Percentiles rank a stretch among this genome's conserved stretches.
phyloP scores from a whole-genome alignment of 495 filamentous ascomycete genomes.

The Daldinia vernicosa region DNA sequence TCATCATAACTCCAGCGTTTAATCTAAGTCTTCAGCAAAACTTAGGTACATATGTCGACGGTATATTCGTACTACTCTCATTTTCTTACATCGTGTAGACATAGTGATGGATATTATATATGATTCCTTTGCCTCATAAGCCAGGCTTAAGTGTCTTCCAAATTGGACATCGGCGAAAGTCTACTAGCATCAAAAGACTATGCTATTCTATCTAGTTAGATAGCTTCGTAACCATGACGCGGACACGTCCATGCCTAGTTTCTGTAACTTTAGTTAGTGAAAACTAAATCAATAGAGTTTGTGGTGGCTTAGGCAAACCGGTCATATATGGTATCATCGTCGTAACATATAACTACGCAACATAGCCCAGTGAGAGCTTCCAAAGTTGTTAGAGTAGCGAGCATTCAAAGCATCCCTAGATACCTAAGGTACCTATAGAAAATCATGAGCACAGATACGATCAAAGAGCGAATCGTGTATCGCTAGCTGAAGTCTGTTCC shows the following conservation, averaged over 20 bases:
- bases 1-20: not conserved
- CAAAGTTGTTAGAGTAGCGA: not conserved
- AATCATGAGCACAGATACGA: not conserved
- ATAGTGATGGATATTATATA: not conserved
- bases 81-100: not conserved
- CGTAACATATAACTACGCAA: not conserved
- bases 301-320: too few relatives aligned
- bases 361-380: not conserved
- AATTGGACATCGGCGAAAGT: not conserved
- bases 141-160: not conserved
- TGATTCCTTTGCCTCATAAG: not conserved
- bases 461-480: not conserved
- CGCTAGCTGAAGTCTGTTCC: not conserved
- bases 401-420: not conserved
- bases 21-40: not conserved
- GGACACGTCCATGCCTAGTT: too few relatives aligned
- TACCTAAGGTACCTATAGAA: not conserved
- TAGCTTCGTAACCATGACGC: too few relatives aligned
- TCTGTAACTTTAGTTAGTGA: too few relatives aligned
- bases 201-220: too few relatives aligned
- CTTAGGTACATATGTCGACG: not conserved
- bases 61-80: not conserved
- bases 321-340: too few relatives aligned
- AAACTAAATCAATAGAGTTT: too few relatives aligned
- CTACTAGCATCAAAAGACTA: too few relatives aligned